Base-by-base conservation (phyloP, 1,284 basidiomycete genomes). In the Sporisorium graminicola region DNA sequence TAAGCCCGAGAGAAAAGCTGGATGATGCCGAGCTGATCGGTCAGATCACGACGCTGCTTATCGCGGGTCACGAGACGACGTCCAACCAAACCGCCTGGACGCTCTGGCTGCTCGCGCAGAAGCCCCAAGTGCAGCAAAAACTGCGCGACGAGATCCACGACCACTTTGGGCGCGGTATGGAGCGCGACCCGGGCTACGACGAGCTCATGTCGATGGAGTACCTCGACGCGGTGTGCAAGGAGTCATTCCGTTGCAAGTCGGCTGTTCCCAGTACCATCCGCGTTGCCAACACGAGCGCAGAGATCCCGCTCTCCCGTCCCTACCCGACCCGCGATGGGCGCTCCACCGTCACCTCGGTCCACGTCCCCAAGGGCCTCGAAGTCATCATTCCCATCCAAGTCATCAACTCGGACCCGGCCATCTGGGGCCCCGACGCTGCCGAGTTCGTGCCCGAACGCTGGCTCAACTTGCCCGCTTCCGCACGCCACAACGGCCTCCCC, bases 11-110 rank as follows among this genome's bases (percentile, higher is more conserved):
- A 24, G 74, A 80, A 35, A 66, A 70, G 42, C 62, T 85, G 8
- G 67, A 70, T 31, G 82, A 85, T 47, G 58, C 59, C 13, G 82
- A 85, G 58, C 47, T 85, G 7, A 66, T 76, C 18, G 80, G 80
- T 3, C 81, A 84, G 53, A 72, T 83, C 20, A 81, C 81, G 5
- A 83, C 82, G 0, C 69, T 84, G 18, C 70, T 83, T 5, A 83
- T 85, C 24, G 81, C 79, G 3, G 83, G 83, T 0, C 82, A 85
- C 70, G 84, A 86, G 54, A 83, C 84, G 2, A 80, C 83, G 3
- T 73, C 80, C 7, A 81, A 80, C 10, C 81, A 81, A 40, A 73
- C 79, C 13, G 58, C 69, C 2, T 86, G 85, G 85, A 76, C 82
- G 8, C 63, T 85, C 0, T 67, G 65, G 47, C 40, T 77, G 1